Conservation (phyloP, 306 rosid genomes). For the Coriaria nepalensis region DNA sequence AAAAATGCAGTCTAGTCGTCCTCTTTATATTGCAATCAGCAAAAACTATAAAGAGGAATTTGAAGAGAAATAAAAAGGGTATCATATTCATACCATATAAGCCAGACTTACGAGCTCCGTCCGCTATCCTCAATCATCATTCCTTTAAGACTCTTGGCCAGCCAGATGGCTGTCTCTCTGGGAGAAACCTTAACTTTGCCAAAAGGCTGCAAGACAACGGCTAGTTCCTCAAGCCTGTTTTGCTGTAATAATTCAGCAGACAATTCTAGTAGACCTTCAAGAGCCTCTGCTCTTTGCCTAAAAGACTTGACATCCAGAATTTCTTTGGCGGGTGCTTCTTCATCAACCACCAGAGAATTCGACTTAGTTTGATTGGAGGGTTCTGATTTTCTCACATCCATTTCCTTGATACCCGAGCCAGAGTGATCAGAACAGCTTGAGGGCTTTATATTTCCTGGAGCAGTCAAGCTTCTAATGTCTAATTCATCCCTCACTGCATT, state of each 20-base stretch:
- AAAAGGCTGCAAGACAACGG: slow-evolving; percentile 82
- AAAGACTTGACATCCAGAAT: slow-evolving; percentile 71
- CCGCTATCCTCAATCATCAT: slow-evolving; percentile 73
- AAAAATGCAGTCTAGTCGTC: too few relatives aligned
- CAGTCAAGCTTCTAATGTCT: slow-evolving; percentile 38
- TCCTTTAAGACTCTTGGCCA: slow-evolving; percentile 94
- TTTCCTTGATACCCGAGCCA: slow-evolving; percentile 31
- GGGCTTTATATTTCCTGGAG: slow-evolving; percentile 31
- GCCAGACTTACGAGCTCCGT: slow-evolving; percentile 34
- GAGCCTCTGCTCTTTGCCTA: slow-evolving; percentile 95
- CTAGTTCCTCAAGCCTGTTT: slow-evolving; percentile 76
- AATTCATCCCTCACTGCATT: slow-evolving; percentile 63
- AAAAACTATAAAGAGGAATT: too few relatives aligned
- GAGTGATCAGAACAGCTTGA: slow-evolving; percentile 41
- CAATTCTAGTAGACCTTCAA: slow-evolving; percentile 86
- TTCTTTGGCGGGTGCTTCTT: slow-evolving; percentile 52
- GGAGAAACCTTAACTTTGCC: slow-evolving; percentile 96
- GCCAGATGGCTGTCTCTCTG: slow-evolving; percentile 98
- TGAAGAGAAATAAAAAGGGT: too few relatives aligned
- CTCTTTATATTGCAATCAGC: too few relatives aligned
- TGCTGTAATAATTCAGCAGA: slow-evolving; percentile 92
- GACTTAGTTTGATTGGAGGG: slow-evolving; percentile 34
- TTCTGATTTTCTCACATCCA: slow-evolving; percentile 31
- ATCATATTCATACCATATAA: too few relatives aligned
- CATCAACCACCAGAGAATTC: slow-evolving; percentile 33